A percentile compares a stretch with the other conserved stretches of the same genome.
phyloP scores from a whole-genome alignment of 73 alveolate genomes.

The Tetrahymena malaccensis region DNA sequence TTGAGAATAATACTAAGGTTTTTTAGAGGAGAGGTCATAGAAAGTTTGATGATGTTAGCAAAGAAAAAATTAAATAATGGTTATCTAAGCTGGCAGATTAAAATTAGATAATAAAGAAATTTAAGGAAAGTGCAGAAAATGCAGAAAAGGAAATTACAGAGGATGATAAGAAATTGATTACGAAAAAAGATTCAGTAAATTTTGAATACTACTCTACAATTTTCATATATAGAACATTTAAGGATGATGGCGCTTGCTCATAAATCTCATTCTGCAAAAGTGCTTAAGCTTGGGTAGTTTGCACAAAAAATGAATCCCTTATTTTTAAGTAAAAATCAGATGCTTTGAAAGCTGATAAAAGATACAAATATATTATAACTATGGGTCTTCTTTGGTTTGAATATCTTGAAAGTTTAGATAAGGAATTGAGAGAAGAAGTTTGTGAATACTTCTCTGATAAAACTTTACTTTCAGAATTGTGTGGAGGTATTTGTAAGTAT shows the following conservation, averaged over 20 bases:
- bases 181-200: neutral
- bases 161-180: neutral
- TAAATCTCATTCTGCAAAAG: neutral
- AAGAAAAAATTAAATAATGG: neutral
- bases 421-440: neutral
- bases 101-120: neutral
- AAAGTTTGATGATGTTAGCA: neutral
- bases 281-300: neutral
- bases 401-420: neutral
- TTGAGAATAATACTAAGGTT: neutral
- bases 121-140: neutral
- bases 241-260: neutral
- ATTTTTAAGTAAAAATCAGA: neutral
- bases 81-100: neutral
- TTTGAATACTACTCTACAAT: neutral
- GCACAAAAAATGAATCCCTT: neutral
- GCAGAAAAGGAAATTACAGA: neutral
- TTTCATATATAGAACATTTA: neutral
- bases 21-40: neutral
- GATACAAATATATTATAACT: neutral
- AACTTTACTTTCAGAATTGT: neutral
- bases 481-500: neutral
- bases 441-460: neutral
- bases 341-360: neutral
- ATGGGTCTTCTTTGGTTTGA: neutral